Evolutionary conservation across 2,329 filamentous ascomycete genomes (phyloP), one percentile per base, ranked within the genome.

Genomic region (Zymoseptoria brevis): DNA sequence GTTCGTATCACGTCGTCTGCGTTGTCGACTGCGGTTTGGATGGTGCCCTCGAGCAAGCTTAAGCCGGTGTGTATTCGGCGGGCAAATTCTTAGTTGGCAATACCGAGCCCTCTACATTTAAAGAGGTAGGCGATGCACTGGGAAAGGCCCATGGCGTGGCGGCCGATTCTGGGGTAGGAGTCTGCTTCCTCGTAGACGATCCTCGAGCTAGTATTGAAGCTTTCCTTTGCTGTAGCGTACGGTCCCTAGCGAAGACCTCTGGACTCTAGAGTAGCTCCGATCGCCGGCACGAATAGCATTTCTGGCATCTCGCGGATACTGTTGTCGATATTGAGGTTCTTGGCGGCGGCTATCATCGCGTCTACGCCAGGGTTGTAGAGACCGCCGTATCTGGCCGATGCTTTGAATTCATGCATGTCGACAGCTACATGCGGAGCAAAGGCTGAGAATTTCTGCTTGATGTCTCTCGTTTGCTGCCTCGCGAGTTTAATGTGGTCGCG

Each of bases 321-420:
- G 0, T 64, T 58, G 22, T 74, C 66, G 51, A 75, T 74, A 62
- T 75, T 74, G 16, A 73, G 63, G 57, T 74, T 74, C 66, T 71
- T 72, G 8, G 71, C 72, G 9, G 70, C 72, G 50, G 69, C 71
- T 60, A 68, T 71, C 65, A 74, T 69, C 30, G 67, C 72, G 50
- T 75, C 73, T 1, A 71, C 69, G 6, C 69, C 73, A 8, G 72
- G 72, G 26, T 63, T 68, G 55, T 73, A 74, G 30, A 69, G 65
- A 3, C 61, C 64, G 3, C 67, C 63, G 50, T 69, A 73, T 16
- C 67, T 57, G 2, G 68, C 66, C 0, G 58, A 64, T 0, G 70
- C 72, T 6, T 62, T 61, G 41, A 72, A 75, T 54, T 75, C 72
- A 57, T 75, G 73, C 69, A 73, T 67, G 26, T 74, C 73, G n/a